These are phyloP conservation scores for Ormosia semicastrata DNA, from an alignment of 306 rosid genomes.

Conservation along the genomic window DNA sequence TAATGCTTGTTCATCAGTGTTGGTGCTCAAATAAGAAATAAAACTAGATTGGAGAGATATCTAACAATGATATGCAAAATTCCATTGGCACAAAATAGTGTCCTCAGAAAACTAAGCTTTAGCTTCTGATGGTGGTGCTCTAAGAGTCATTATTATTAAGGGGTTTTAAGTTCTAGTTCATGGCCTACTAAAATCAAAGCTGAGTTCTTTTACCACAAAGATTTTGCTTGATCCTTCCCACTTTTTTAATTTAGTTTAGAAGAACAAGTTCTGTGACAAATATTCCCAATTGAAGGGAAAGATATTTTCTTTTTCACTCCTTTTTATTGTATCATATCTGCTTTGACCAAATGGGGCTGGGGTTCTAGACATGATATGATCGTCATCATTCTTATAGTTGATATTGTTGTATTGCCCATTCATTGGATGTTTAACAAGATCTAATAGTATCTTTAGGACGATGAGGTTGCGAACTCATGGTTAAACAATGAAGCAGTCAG, in stretches of 20 bases:
- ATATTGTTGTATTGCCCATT: not conserved
- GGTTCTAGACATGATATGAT: not conserved
- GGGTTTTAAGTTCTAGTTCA: not conserved
- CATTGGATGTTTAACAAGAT: constrained; percentile 4
- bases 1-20: not conserved
- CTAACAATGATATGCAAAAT: not conserved
- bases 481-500: constrained; percentile 71
- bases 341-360: not conserved
- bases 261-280: not conserved
- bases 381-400: not conserved
- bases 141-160: not conserved
- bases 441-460: constrained; percentile 48
- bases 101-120: not conserved
- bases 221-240: not conserved
- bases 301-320: not conserved
- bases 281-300: not conserved
- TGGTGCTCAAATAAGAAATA: not conserved
- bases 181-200: not conserved
- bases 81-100: not conserved
- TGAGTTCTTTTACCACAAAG: not conserved
- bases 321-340: not conserved
- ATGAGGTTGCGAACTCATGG: constrained; percentile 71
- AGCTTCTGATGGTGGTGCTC: not conserved
- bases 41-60: not conserved
- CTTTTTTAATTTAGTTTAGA: not conserved